These are phyloP conservation scores for Kregervanrija fluxuum DNA, from an alignment of 805 yeast species.

Conservation along the genomic window DNA sequence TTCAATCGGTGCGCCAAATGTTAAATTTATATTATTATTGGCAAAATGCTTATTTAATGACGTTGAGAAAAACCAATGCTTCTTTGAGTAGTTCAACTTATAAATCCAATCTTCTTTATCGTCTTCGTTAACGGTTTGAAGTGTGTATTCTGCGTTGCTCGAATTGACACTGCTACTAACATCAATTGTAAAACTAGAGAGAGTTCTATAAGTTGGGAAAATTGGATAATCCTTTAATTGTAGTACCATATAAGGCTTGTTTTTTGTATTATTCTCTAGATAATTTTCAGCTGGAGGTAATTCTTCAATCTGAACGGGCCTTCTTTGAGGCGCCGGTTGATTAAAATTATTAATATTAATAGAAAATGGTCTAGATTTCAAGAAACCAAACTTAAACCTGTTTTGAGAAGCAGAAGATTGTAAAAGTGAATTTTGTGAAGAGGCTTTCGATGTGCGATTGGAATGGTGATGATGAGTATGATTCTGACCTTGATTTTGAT, in stretches of 20 bases:
- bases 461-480: slow-evolving; percentile 1
- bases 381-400: slow-evolving; percentile 25
- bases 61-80: slow-evolving; percentile 50
- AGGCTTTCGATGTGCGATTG: not conserved
- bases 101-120: slow-evolving; percentile 75
- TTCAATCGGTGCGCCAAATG: slow-evolving; percentile 83
- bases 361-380: slow-evolving; percentile 51
- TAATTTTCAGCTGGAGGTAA: slow-evolving; percentile 47
- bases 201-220: slow-evolving; percentile 46
- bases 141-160: slow-evolving; percentile 36
- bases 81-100: slow-evolving; percentile 37
- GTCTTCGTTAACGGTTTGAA: slow-evolving; percentile 56
- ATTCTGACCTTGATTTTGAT: not conserved
- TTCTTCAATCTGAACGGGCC: slow-evolving; percentile 40
- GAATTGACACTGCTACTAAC: slow-evolving; percentile 7
- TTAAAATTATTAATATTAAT: slow-evolving; percentile 34
- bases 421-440: not conserved
- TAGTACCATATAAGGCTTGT: slow-evolving; percentile 43
- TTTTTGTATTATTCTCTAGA: slow-evolving; percentile 30
- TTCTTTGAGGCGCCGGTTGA: slow-evolving; percentile 13
- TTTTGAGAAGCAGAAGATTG: slow-evolving; percentile 4
- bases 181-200: slow-evolving; percentile 43
- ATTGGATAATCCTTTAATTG: slow-evolving; percentile 39
- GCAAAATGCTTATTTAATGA: slow-evolving; percentile 17
- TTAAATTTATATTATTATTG: slow-evolving; percentile 21